These are phyloP conservation scores for Backusella australiensis DNA, from an alignment of 192 early-diverging fungal species.

Conservation along the genomic window DNA sequence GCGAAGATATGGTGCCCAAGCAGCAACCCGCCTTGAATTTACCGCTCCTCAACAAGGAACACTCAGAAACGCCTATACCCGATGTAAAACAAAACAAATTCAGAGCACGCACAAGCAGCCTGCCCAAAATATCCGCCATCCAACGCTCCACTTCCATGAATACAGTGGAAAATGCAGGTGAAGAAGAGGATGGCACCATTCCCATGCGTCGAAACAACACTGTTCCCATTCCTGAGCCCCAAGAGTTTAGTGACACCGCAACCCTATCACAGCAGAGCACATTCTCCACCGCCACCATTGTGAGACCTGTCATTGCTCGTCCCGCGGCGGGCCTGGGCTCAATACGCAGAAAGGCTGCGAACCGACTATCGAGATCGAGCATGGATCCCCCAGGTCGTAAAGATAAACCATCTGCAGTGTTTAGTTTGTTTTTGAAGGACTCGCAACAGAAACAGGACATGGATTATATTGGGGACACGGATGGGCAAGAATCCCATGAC, in stretches of 20 bases:
- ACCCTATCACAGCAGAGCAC: background rate
- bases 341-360: constrained; percentile 12
- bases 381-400: constrained; percentile 16
- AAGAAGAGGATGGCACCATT: background rate
- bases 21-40: background rate
- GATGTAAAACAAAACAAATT: background rate
- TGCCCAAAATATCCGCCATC: background rate
- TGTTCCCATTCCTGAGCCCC: background rate
- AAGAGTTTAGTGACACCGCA: background rate
- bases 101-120: constrained; percentile 5
- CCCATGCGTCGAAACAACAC: constrained; percentile 4
- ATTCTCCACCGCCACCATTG: background rate
- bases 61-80: background rate
- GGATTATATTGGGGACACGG: background rate
- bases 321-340: background rate
- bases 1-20: background rate
- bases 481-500: background rate
- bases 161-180: background rate
- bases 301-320: background rate
- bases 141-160: background rate
- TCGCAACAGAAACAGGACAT: background rate
- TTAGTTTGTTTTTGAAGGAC: constrained; percentile 10
- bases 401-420: constrained; percentile 5
- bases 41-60: background rate
- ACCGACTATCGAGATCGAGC: constrained; percentile 18